Base-by-base conservation (phyloP, 2,329 filamentous ascomycete genomes). In the Aspergillus vadensis region DNA sequence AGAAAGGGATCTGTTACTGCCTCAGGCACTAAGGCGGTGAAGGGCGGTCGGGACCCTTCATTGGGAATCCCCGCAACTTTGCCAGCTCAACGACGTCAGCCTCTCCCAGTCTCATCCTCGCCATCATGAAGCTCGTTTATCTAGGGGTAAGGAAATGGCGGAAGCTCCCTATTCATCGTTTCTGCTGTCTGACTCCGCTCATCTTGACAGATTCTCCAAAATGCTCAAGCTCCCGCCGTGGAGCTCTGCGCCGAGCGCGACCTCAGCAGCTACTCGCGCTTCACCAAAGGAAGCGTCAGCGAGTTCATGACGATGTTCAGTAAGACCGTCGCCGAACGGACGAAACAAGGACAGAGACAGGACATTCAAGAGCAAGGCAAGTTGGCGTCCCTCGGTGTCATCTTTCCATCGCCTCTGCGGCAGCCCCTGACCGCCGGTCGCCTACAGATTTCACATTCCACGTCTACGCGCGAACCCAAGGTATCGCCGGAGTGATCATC, bases 291-390 rank as follows among this genome's bases (percentile, higher is more conserved):
- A 70, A 82, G 82, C 73, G 82, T 86, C 75, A 78, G 78, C 70
- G 82, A 89, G 77, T 88, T 96, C 83, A 91, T 96, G 88, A 90
- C 87, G 59, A 82, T 97, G 71, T 94, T 96, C 81, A 86, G 87
- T 77, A 91, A 91, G 79, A 94, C 90, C 17, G 89, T 97, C 52
- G 94, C 94, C 63, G 91, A 96, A 79, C 85, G 91, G 69, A 97
- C 92, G 62, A 83, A 83, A 62, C 86, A 89, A n/a, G 92, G 90
- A 58, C 88, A 92, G 77, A 84, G 91, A 74, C 91, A 96, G 77
- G 91, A 92, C 74, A 88, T 96, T 58, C 90, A 96, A 52, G 76
- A 78, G 64, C 64, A 68, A 60, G 66, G 66, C 55, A 75, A 73
- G 65, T 71, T 66, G 49, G 32, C 36, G 17, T 7, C 48, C 21